Base-by-base conservation (phyloP, 1,284 basidiomycete species). In the Mycosarcoma maydis region DNA sequence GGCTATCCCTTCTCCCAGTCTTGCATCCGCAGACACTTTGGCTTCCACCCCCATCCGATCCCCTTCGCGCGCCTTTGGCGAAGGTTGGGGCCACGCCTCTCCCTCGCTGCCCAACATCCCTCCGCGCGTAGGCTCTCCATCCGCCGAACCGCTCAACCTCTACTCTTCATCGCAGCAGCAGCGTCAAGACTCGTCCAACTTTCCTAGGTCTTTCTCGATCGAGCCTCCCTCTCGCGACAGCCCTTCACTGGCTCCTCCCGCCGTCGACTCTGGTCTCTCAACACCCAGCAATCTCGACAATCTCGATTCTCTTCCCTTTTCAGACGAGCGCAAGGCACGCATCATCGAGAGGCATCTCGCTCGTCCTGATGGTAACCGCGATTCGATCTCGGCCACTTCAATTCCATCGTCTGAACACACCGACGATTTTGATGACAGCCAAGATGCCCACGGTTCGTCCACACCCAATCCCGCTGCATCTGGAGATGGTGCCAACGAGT, bases 341-440 rank as follows among this genome's bases (percentile, higher is more conserved):
- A 78, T 78, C 55, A 71, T 78, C 39, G 70, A 73, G 24, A 42
- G 75, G 8, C 73, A 78, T 23, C 61, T 73, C 16, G 70, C 50
- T 40, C 59, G 62, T 2, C 70, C 70, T 3, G 61, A 60, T 8
- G 44, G 55, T 39, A 61, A 70, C 19, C 53, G 57, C 39, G 68
- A 60, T 14, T 72, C 70, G 30, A 46, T 64, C 24, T 75, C 71
- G 7, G 61, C 59, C 36, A 36, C 53, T 37, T 59, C 67, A 6
- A 55, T 75, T 20, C 60, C 50, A 6, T 57, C 54, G 30, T 33
- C 42, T 33, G 62, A 69, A n/a, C 33, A 62, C 33, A 50, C 49
- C 10, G 60, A 65, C 22, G 59, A 55, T 10, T 49, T 49, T 38
- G 48, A 47, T 17, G 45, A 53, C 19, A 16, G n/a, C 33, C 11